Percentiles rank a stretch among this genome's conserved stretches.
Conservation (phyloP, 2,329 filamentous ascomycete species). For the Capronia coronata region DNA sequence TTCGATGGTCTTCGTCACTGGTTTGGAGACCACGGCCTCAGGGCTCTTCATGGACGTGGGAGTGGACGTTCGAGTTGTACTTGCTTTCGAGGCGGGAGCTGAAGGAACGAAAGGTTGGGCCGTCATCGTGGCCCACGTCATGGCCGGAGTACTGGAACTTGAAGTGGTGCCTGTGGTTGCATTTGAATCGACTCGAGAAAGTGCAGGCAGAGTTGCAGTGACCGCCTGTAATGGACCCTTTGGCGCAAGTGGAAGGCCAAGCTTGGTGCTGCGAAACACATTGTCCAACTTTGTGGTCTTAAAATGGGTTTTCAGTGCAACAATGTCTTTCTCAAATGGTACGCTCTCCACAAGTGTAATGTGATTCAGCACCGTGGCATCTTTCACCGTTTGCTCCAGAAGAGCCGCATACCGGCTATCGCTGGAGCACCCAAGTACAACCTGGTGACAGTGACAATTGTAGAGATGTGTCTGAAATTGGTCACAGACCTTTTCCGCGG, state of each 20-base stretch:
- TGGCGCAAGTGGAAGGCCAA: constrained; percentile 24
- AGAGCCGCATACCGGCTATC: constrained; percentile 50
- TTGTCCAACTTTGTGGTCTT: constrained; percentile 45
- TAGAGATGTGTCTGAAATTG: constrained; percentile 49
- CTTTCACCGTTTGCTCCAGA: constrained; percentile 45
- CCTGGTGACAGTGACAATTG: constrained; percentile 55
- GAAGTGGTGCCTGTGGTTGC: constrained; percentile 36
- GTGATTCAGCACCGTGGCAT: constrained; percentile 41
- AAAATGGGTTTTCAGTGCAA: constrained; percentile 43
- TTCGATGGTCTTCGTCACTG: constrained; percentile 40
- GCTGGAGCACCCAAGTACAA: constrained; percentile 54
- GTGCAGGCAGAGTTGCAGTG: constrained; percentile 31
- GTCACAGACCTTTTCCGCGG: constrained; percentile 43
- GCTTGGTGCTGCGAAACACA: constrained; percentile 45
- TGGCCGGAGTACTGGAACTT: constrained; percentile 29
- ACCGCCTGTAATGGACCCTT: constrained; percentile 22
- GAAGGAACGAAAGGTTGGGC: constrained; percentile 24
- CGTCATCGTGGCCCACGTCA: constrained; percentile 35
- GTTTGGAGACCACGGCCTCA: constrained; percentile 36
- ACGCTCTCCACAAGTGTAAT: constrained; percentile 53
- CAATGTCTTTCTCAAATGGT: constrained; percentile 50
- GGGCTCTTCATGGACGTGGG: constrained; percentile 37
- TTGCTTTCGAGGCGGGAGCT: constrained; percentile 18
- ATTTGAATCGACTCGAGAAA: constrained; percentile 35
- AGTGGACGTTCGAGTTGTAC: constrained; percentile 22